phyloP scores from a whole-genome alignment of 1,139 yeast genomes.

The Nematodospora anomalae region DNA sequence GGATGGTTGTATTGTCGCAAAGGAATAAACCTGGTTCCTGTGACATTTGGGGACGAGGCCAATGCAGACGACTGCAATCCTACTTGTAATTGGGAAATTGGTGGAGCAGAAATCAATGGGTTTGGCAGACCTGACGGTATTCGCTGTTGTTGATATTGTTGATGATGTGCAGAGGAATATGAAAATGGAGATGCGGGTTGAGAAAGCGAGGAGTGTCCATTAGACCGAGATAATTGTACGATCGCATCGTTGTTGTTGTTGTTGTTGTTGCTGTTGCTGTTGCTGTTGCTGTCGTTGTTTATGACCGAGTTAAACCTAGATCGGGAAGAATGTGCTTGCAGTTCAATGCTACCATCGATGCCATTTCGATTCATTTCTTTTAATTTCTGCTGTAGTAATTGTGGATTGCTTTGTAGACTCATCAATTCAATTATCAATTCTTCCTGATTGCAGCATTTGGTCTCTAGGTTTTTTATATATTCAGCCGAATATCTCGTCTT shows the following conservation, averaged over 20 bases:
- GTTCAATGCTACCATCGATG: neutral
- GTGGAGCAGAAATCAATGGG: neutral
- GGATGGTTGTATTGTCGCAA: slow-evolving; percentile 2
- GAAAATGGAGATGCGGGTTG: slow-evolving; percentile 6
- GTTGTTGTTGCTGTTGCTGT: too few relatives aligned
- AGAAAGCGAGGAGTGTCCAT: neutral
- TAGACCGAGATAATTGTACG: neutral
- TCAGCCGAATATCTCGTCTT: slow-evolving; percentile 14
- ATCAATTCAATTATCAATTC: slow-evolving; percentile 6
- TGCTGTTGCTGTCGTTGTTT: too few relatives aligned
- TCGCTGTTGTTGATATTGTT: neutral
- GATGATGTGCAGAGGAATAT: neutral
- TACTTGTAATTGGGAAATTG: neutral
- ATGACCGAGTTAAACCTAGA: neutral
- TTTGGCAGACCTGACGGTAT: neutral
- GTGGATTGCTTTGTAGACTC: slow-evolving; percentile 6
- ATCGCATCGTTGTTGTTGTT: neutral
- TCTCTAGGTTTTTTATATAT: slow-evolving; percentile 11
- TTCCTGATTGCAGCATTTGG: slow-evolving; percentile 7
- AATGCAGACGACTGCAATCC: neutral
- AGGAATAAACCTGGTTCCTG: neutral
- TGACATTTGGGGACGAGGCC: neutral
- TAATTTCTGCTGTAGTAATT: slow-evolving; percentile 2
- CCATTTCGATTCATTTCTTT: neutral
- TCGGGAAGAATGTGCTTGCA: neutral